Percentiles rank a stretch among this genome's conserved stretches.
These are phyloP conservation scores for Trametes cinnabarina DNA, from an alignment of 768 basidiomycete genomes.

Conservation along the genomic window DNA sequence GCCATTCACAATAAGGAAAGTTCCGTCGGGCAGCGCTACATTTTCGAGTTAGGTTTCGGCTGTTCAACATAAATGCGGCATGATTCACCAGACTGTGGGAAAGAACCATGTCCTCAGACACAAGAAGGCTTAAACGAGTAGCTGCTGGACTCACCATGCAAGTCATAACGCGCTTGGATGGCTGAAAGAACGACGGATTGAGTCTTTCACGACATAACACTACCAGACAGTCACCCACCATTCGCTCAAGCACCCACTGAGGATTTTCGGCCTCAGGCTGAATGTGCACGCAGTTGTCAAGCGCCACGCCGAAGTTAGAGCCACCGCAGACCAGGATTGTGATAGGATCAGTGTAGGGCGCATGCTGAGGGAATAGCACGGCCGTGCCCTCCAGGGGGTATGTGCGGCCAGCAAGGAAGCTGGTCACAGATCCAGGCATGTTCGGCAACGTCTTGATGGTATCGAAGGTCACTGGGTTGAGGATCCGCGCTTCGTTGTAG, in stretches of 20 bases:
- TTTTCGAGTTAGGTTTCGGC: not conserved
- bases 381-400: constrained; percentile 77
- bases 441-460: constrained; percentile 64
- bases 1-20: constrained; percentile 74
- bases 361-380: constrained; percentile 63
- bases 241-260: constrained; percentile 72
- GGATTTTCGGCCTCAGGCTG: constrained; percentile 61
- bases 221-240: no score
- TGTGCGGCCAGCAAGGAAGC: constrained; percentile 69
- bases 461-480: constrained; percentile 63
- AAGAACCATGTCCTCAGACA: not conserved
- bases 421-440: constrained; percentile 70
- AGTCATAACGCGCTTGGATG: constrained; percentile 71
- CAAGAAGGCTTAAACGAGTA: not conserved
- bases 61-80: no score
- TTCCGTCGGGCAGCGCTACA: constrained; percentile 64
- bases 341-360: constrained; percentile 75
- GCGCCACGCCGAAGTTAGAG: constrained; percentile 51
- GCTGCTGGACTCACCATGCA: constrained; percentile 48
- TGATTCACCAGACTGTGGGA: constrained; percentile 8
- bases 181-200: constrained; percentile 36
- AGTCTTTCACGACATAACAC: no score
- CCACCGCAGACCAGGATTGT: constrained; percentile 74
- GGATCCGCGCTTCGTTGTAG: constrained; percentile 77
- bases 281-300: constrained; percentile 73